Base-by-base conservation (phyloP, 805 yeast genomes). In the Zygoascus flipseniorum region DNA sequence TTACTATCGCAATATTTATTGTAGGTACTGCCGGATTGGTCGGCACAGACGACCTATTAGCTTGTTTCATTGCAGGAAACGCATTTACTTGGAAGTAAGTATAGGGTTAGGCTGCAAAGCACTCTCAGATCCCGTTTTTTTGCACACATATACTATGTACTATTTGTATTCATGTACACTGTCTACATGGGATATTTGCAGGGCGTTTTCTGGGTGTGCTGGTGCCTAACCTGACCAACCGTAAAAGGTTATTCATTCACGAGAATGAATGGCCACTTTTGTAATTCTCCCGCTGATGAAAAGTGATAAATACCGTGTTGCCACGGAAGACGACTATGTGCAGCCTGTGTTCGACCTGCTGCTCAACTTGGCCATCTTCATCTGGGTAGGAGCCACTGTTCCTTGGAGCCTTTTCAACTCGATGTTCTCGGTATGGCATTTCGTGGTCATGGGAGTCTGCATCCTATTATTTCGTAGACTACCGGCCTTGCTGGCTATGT, bases 11-110 rank as follows among this genome's bases (percentile, higher is more conserved):
- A 68, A 76, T 68, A 66, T 78, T 63, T 78, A 83, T 62, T 78
- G 83, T 48, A 79, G 90, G 56, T 62, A 82, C 67, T 77, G 89
- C 59, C 68, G 87, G 72, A 8, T 74, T 83, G 67, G 64, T 84
- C 43, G 89, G 89, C 18, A 79, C 82, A 16, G 89, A 84, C 66
- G 89, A 84, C 63, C 75, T 84, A 53, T 71, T 84, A 48, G 86
- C 83, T 3, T 82, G 88, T 10, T 85, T 84, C 64, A 79, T 84
- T 6, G 89, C 88, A 1, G 89, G 89, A 26, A 77, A 85, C 1
- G 79, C 84, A 0, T 82, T 85, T 63, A 80, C 86, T 4, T 84
- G 89, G 89, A 81, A 82, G 48, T 53, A 41, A 19, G 51, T 41
- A 37, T 19, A 6, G 18, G 23, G 31, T 19, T 48, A 19, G 41